These are phyloP conservation scores for Pterulicium gracile DNA, from an alignment of 1,284 basidiomycete genomes.

Conservation along the genomic window DNA sequence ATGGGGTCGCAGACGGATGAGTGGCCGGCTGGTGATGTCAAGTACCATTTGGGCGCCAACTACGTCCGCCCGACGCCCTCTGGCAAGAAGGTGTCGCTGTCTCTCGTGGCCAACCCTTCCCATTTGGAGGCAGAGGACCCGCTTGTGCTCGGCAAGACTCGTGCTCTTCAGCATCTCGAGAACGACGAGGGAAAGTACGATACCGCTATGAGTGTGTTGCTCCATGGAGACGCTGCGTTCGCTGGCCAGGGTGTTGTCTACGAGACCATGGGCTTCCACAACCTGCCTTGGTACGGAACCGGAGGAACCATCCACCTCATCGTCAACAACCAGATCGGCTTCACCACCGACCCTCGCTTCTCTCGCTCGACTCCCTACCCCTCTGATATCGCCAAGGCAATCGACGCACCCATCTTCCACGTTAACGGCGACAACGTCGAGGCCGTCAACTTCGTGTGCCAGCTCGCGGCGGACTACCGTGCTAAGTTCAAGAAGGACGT, in stretches of 20 bases:
- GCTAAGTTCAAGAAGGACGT: constrained; percentile 99
- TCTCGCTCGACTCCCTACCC: constrained; percentile 96
- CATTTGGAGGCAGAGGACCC: constrained; percentile 97
- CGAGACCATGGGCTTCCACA: constrained; percentile 99
- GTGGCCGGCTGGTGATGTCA: constrained; percentile 92
- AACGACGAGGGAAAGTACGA: constrained; percentile 69
- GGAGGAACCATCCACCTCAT: constrained; percentile 98
- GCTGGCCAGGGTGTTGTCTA: constrained; percentile 98
- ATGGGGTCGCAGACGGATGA: constrained; percentile 64
- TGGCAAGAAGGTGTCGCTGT: constrained; percentile 96
- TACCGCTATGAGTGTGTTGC: constrained; percentile 87
- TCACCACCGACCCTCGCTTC: constrained; percentile 98
- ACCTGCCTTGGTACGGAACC: constrained; percentile 90
- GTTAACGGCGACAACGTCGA: constrained; percentile 99
- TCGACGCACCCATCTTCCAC: constrained; percentile 99
- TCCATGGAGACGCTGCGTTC: constrained; percentile 98
- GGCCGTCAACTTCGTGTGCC: constrained; percentile 96
- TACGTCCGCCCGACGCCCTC: constrained; percentile 97
- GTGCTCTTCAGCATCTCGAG: constrained; percentile 94
- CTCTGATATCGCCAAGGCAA: constrained; percentile 98
- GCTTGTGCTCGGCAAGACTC: constrained; percentile 95
- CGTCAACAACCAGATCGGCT: constrained; percentile 99
- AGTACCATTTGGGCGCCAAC: constrained; percentile 99
- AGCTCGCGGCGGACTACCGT: constrained; percentile 96
- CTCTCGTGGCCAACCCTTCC: constrained; percentile 97